Evolutionary conservation across 2,329 filamentous ascomycete genomes (phyloP).

Genomic region (Microdochium nivale): DNA sequence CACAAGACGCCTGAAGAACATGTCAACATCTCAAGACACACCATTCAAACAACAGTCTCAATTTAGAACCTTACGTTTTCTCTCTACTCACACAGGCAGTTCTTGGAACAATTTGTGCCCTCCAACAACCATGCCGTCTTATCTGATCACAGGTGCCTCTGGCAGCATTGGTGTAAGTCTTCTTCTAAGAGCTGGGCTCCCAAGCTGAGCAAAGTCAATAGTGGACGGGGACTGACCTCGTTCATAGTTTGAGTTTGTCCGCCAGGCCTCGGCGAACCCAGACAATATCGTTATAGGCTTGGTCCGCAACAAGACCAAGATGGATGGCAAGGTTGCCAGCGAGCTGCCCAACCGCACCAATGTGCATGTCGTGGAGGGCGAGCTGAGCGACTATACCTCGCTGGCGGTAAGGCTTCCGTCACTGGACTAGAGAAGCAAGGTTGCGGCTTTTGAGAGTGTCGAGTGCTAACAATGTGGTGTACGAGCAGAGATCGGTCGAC

Average conservation of each 20-base stretch:
- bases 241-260: constrained; percentile 38
- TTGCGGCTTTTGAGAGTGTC: no score
- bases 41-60: no score
- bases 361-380: constrained; percentile 35
- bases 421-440: no score
- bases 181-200: not conserved
- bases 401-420: constrained; percentile 28
- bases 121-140: constrained; percentile 10
- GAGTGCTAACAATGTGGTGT: no score
- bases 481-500: constrained; percentile 12
- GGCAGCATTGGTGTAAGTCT: constrained; percentile 15
- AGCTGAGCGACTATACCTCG: constrained; percentile 28
- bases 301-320: constrained; percentile 34
- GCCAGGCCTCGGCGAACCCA: constrained; percentile 31
- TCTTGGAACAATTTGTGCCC: no score
- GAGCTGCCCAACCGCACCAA: constrained; percentile 30
- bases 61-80: no score
- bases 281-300: constrained; percentile 37
- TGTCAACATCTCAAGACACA: no score
- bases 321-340: constrained; percentile 30
- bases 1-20: no score
- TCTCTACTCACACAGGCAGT: no score
- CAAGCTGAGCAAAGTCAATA: not conserved
- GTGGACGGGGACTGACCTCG: not conserved
- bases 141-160: constrained; percentile 14